Evolutionary conservation across 129 eudicot species (phyloP), one percentile per base, ranked within the genome.

Genomic region (Pulicaria dysenterica): DNA sequence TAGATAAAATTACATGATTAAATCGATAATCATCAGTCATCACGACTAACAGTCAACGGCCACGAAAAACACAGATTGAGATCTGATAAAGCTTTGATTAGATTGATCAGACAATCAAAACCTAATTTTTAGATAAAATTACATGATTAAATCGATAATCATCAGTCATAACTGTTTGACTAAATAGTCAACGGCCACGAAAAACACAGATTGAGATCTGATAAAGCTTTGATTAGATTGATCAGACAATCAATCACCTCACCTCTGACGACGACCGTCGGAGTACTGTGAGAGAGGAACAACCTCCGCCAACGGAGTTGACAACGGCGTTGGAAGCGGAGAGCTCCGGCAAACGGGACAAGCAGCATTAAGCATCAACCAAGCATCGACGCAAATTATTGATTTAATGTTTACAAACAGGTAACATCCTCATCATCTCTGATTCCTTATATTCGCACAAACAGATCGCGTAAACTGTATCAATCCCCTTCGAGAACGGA

Each of bases 311-410:
- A 92, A 43, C 79, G 98, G 98, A 47, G 98, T 93, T 3, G 96
- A 87, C 45, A 93, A 66, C 65, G 98, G 98, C 65, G 98, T 93
- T 14, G 98, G 98, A 31, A 93, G 84, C 69, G 98, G 98, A 44
- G 98, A 93, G 68, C 71, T 93, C 67, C 98, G 90, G 66, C 98
- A 93, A 43, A 93, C 96, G 2, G 98, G 98, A 68, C 98, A 93
- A n/a, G 90, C 81, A 19, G 92, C 95, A 69, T 87, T 89, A 9
- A 87, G 50, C 79, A 79, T 86, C 69, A 93, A 77, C 96, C 98
- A 93, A 31, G 95, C 96, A 68, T 93, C 98, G 57, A 93, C 83
- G 49, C 98, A 93, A 13, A 38, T 75, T 58, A 85, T n/a, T n/a
- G n/a, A 46, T 59, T 93, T 67, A 85, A 46, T 93, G 98, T 44